Evolutionary conservation across 768 basidiomycete genomes (phyloP).

Genomic region (Russula foetens): DNA sequence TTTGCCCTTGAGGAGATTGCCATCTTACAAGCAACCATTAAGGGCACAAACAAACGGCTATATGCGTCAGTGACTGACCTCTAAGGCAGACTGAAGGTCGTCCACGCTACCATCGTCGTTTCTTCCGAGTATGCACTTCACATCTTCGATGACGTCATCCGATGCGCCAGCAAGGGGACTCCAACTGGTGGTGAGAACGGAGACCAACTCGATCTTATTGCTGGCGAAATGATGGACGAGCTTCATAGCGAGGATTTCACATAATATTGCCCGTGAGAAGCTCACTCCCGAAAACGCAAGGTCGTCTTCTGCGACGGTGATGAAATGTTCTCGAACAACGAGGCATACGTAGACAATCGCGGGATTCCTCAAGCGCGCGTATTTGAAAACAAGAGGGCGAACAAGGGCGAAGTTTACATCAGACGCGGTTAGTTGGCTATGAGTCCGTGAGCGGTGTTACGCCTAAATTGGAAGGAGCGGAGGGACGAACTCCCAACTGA

Average conservation of each 20-base stretch:
- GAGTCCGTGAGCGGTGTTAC: conserved; percentile 5
- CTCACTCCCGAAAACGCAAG: conserved; percentile 74
- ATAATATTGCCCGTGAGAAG: conserved; percentile 62
- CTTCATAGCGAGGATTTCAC: conserved; percentile 87
- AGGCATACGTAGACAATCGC: conserved; percentile 70
- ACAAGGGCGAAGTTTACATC: conserved; percentile 79
- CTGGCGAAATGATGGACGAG: conserved; percentile 67
- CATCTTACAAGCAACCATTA: conserved; percentile 43
- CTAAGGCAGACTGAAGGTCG: conserved; percentile 74
- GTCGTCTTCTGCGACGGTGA: conserved; percentile 57
- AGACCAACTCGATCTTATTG: conserved; percentile 67
- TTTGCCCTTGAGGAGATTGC: conserved; percentile 84
- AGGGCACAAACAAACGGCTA: neutral
- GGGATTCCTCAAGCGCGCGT: conserved; percentile 69
- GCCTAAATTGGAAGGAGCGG: conserved; percentile 8
- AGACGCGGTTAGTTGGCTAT: conserved; percentile 72
- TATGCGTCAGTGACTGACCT: conserved; percentile 42
- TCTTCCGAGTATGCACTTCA: conserved; percentile 49
- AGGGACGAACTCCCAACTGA: conserved; percentile 70
- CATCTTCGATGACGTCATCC: conserved; percentile 53
- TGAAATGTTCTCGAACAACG: conserved; percentile 72
- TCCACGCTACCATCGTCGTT: conserved; percentile 50
- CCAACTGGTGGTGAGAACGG: conserved; percentile 77
- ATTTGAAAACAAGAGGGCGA: conserved; percentile 69
- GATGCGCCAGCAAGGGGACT: conserved; percentile 77